Conservation (phyloP, 805 yeast genomes). For the Zygosaccharomyces gambellarensis region DNA sequence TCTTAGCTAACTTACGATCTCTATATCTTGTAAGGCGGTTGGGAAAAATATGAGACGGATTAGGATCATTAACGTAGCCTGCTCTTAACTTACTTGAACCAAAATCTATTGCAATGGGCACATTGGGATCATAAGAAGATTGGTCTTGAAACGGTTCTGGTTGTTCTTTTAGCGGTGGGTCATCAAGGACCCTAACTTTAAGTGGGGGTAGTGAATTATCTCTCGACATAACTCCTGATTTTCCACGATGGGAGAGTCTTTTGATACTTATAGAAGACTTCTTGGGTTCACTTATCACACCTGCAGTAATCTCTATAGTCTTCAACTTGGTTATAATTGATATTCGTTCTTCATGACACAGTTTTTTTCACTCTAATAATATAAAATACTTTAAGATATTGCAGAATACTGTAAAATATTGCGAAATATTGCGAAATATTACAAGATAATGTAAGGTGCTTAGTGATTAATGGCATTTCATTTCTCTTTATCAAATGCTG, state of each 20-base stretch:
- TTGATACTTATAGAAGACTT: background rate
- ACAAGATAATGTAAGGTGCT: too few relatives aligned
- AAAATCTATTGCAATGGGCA: constrained; percentile 85
- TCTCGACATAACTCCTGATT: constrained; percentile 16
- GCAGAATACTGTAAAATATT: background rate
- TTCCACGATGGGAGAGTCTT: background rate
- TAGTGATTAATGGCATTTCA: too few relatives aligned
- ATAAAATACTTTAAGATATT: too few relatives aligned
- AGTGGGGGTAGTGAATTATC: constrained; percentile 30
- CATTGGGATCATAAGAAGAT: constrained; percentile 31
- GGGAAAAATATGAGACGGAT: constrained; percentile 65
- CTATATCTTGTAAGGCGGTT: constrained; percentile 66
- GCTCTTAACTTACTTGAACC: constrained; percentile 61
- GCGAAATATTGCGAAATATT: background rate
- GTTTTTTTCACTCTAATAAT: background rate
- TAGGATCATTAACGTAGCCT: constrained; percentile 46
- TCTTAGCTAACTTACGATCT: constrained; percentile 62
- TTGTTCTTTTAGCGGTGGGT: constrained; percentile 29
- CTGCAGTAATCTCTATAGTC: background rate
- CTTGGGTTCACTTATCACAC: background rate
- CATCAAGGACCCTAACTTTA: constrained; percentile 25
- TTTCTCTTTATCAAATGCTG: too few relatives aligned
- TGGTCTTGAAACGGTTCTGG: constrained; percentile 33
- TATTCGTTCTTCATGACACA: background rate
- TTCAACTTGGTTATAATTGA: background rate